phyloP scores from a whole-genome alignment of 2,329 filamentous ascomycete species.

The Aureobasidium sp. region DNA sequence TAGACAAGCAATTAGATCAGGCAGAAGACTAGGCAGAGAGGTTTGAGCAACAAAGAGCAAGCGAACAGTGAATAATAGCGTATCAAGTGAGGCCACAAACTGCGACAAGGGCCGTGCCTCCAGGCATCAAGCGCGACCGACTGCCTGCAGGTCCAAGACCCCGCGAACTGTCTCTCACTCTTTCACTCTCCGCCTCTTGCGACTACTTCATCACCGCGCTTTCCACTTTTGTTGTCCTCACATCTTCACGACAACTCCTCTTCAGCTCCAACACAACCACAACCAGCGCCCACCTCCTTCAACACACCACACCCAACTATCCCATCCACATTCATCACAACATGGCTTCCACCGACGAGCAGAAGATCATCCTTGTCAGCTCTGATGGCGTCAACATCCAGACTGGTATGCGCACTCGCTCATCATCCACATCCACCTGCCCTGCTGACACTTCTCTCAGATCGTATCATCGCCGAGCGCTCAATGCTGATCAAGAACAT shows the following conservation, averaged over 20 bases:
- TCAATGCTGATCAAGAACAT: constrained; percentile 97
- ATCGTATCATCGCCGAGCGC: constrained; percentile 78
- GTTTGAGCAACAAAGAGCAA: background rate
- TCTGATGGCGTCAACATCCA: constrained; percentile 37
- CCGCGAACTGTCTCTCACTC: background rate
- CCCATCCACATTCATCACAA: constrained; percentile 14
- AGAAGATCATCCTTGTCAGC: constrained; percentile 36
- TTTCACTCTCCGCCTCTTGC: background rate
- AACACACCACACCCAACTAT: background rate
- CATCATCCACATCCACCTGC: constrained; percentile 12
- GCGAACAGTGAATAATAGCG: background rate
- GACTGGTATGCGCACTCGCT: constrained; percentile 26
- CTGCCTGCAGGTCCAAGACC: background rate
- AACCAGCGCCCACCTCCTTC: background rate
- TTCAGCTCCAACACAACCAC: background rate
- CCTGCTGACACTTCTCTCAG: constrained; percentile 28
- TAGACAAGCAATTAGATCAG: background rate
- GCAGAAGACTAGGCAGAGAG: background rate
- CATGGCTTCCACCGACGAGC: constrained; percentile 27
- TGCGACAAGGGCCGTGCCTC: background rate
- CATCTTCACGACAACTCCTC: background rate
- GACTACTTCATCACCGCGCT: background rate
- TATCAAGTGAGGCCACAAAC: background rate
- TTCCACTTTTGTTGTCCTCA: background rate
- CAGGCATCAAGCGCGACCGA: background rate